These are phyloP conservation scores for Colletotrichum simmondsii DNA, from an alignment of 2,329 filamentous ascomycete genomes.

Conservation along the genomic window DNA sequence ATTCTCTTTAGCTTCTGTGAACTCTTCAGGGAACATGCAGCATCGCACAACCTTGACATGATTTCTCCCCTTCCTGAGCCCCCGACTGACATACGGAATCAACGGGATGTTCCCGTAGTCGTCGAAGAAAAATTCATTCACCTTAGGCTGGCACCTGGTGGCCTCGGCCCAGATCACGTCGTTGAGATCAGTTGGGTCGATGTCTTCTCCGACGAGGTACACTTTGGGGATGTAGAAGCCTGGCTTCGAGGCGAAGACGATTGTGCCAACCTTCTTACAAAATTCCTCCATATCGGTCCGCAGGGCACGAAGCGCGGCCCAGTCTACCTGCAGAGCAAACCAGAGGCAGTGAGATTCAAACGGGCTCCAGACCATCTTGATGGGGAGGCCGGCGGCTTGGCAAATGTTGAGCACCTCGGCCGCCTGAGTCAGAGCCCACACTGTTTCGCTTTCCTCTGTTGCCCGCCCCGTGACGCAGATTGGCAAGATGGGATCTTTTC, in stretches of 20 bases:
- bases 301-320: constrained; percentile 64
- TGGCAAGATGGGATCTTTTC: constrained; percentile 58
- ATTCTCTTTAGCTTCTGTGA: constrained; percentile 44
- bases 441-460: constrained; percentile 53
- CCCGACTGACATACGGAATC: constrained; percentile 58
- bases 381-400: constrained; percentile 50
- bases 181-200: constrained; percentile 56
- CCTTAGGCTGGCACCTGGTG: constrained; percentile 56
- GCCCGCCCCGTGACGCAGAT: constrained; percentile 57
- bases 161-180: constrained; percentile 61
- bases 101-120: constrained; percentile 55
- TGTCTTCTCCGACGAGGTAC: constrained; percentile 59
- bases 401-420: constrained; percentile 52
- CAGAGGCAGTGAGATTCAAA: constrained; percentile 60
- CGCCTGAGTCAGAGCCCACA: constrained; percentile 32
- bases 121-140: constrained; percentile 56
- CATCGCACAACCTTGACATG: constrained; percentile 60
- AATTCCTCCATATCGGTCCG: constrained; percentile 57
- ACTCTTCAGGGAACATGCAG: constrained; percentile 54
- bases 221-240: constrained; percentile 55
- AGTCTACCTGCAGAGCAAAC: constrained; percentile 66
- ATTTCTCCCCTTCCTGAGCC: constrained; percentile 32
- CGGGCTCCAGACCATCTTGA: constrained; percentile 55
- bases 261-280: constrained; percentile 51
- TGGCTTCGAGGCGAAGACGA: constrained; percentile 55